Evolutionary conservation across 345 rosid species (phyloP).

Genomic region (Eucalyptus erythrocorys): DNA sequence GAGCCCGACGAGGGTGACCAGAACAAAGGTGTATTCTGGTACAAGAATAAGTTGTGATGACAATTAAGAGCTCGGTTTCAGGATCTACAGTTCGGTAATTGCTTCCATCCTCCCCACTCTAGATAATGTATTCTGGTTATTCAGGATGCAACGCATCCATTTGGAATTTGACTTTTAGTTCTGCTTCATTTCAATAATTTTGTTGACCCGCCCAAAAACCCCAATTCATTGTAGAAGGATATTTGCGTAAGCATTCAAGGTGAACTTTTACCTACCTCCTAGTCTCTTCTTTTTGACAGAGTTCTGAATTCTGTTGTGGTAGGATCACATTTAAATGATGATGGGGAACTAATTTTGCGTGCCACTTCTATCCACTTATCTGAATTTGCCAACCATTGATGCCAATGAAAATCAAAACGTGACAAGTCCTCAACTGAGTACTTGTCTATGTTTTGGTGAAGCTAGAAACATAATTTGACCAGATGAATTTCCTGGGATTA

Average conservation of each 20-base stretch:
- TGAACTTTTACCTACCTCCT: neutral
- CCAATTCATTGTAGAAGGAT: neutral
- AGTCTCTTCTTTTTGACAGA: neutral
- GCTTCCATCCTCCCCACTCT: neutral
- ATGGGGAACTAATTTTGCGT: neutral
- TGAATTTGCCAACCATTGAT: neutral
- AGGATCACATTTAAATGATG: neutral
- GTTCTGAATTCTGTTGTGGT: neutral
- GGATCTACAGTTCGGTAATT: neutral
- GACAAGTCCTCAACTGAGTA: neutral
- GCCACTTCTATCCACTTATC: neutral
- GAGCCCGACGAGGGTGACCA: conserved; percentile 53
- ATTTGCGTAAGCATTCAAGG: neutral
- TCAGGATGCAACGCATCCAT: neutral
- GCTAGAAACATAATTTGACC: neutral
- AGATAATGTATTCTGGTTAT: neutral
- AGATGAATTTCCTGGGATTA: neutral
- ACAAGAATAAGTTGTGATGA: conserved; percentile 41
- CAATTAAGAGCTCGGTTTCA: neutral
- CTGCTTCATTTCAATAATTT: neutral
- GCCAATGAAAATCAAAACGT: neutral
- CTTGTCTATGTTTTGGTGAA: neutral
- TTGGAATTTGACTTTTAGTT: neutral
- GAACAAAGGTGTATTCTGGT: conserved; percentile 78
- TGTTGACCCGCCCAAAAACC: neutral